These are phyloP conservation scores for Yamadazyma membranifaciens DNA, from an alignment of 1,139 yeast species.

Conservation along the genomic window DNA sequence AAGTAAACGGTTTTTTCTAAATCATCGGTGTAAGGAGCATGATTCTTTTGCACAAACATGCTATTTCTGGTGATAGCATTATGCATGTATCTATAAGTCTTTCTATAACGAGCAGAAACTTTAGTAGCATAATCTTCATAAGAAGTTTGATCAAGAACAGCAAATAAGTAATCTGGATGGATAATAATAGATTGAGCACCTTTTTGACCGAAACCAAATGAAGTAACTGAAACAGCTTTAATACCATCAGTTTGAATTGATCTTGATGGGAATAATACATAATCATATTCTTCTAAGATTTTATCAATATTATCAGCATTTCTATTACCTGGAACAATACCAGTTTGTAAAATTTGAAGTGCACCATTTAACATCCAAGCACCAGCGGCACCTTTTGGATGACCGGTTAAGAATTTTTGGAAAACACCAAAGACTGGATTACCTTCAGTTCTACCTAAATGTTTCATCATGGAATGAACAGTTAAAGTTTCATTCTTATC, in stretches of 20 bases:
- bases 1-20: slow-evolving; percentile 88
- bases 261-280: slow-evolving; percentile 92
- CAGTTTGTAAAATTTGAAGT: slow-evolving; percentile 85
- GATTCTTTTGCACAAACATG: slow-evolving; percentile 88
- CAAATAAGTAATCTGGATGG: slow-evolving; percentile 91
- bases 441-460: slow-evolving; percentile 95
- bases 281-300: slow-evolving; percentile 75
- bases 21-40: slow-evolving; percentile 88
- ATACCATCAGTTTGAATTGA: slow-evolving; percentile 93
- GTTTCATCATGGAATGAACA: slow-evolving; percentile 86
- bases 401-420: slow-evolving; percentile 99
- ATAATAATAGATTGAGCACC: slow-evolving; percentile 95
- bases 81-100: slow-evolving; percentile 94
- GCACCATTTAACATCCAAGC: slow-evolving; percentile 99
- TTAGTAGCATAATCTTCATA: slow-evolving; percentile 69
- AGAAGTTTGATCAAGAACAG: slow-evolving; percentile 68
- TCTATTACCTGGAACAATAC: slow-evolving; percentile 97
- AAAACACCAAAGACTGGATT: slow-evolving; percentile 96
- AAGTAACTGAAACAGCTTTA: slow-evolving; percentile 94
- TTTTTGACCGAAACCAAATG: slow-evolving; percentile 99
- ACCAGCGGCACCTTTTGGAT: slow-evolving; percentile 99
- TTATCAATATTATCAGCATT: slow-evolving; percentile 96
- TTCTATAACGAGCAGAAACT: slow-evolving; percentile 80
- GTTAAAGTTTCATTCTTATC: slow-evolving; percentile 97
- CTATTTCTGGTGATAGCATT: slow-evolving; percentile 90